Conservation (phyloP, 129 eudicot genomes). For the Ambrosia trifida region DNA sequence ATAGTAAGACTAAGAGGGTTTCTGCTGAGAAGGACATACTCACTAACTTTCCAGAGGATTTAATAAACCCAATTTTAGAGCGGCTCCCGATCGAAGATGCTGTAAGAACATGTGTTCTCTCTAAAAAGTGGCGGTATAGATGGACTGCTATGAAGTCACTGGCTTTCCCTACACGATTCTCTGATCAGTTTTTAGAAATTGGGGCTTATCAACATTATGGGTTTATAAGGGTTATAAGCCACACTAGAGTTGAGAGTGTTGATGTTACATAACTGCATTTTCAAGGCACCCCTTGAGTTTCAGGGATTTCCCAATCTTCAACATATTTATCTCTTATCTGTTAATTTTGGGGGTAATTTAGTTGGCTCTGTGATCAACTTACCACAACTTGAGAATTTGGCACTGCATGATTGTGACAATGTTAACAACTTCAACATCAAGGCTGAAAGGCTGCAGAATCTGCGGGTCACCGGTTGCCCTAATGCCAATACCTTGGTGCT, state of each 20-base stretch:
- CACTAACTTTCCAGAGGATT: conserved; percentile 19
- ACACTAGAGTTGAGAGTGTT: not conserved
- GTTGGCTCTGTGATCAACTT: too few relatives aligned
- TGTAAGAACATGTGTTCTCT: conserved; percentile 7
- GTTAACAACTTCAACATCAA: too few relatives aligned
- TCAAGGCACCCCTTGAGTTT: too few relatives aligned
- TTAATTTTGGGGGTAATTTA: too few relatives aligned
- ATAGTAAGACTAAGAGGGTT: not conserved
- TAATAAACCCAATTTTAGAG: too few relatives aligned
- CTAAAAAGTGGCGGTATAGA: conserved; percentile 18
- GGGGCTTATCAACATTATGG: not conserved
- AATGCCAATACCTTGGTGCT: too few relatives aligned
- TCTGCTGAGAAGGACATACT: conserved; percentile 11
- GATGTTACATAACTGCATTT: not conserved
- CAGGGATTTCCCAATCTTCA: too few relatives aligned
- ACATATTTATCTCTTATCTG: too few relatives aligned
- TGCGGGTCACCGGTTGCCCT: too few relatives aligned
- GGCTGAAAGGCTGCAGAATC: too few relatives aligned
- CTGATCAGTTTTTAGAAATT: not conserved
- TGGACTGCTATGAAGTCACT: conserved; percentile 15
- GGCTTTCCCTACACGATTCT: not conserved
- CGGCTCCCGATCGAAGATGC: conserved; percentile 27
- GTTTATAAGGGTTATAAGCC: conserved; percentile 12
- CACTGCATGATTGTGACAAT: too few relatives aligned
- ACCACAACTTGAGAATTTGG: too few relatives aligned